These are phyloP conservation scores for Cutaneotrichosporon sp. DNA, from an alignment of 1,284 basidiomycete genomes.

Conservation along the genomic window DNA sequence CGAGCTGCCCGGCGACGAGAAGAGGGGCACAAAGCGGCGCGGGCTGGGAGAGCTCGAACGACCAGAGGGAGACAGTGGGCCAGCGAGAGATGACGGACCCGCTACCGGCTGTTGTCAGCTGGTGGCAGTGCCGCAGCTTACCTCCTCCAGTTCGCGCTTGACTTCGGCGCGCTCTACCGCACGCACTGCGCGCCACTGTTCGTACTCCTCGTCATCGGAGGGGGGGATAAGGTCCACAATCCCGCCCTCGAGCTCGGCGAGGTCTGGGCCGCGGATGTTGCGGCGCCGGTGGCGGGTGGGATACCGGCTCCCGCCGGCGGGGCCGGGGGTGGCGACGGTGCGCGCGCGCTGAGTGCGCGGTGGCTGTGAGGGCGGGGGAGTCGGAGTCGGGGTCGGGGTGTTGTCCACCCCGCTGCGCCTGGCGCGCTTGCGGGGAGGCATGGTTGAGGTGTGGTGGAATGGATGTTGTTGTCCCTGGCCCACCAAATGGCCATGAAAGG, in stretches of 20 bases:
- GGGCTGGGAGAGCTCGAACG: too few relatives aligned
- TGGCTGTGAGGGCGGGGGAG: not conserved
- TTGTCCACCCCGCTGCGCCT: slow-evolving; percentile 9
- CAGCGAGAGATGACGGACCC: slow-evolving; percentile 1
- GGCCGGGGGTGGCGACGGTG: not conserved
- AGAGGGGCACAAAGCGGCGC: slow-evolving; percentile 5
- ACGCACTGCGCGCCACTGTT: slow-evolving; percentile 34
- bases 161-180: slow-evolving; percentile 14
- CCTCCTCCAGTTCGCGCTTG: not conserved
- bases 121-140: not conserved
- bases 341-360: not conserved
- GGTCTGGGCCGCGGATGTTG: slow-evolving; percentile 15
- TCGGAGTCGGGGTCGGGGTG: not conserved
- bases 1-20: slow-evolving; percentile 5
- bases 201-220: slow-evolving; percentile 47
- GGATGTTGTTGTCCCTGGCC: slow-evolving; percentile 7
- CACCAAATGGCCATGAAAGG: not conserved
- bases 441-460: not conserved
- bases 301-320: slow-evolving; percentile 4
- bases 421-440: slow-evolving; percentile 18
- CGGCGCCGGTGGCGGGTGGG: slow-evolving; percentile 22
- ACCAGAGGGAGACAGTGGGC: too few relatives aligned
- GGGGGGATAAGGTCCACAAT: slow-evolving; percentile 42
- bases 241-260: slow-evolving; percentile 19
- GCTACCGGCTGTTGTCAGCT: not conserved